Base-by-base conservation (phyloP, 306 rosid genomes). In the Gynostemma pentaphyllum region DNA sequence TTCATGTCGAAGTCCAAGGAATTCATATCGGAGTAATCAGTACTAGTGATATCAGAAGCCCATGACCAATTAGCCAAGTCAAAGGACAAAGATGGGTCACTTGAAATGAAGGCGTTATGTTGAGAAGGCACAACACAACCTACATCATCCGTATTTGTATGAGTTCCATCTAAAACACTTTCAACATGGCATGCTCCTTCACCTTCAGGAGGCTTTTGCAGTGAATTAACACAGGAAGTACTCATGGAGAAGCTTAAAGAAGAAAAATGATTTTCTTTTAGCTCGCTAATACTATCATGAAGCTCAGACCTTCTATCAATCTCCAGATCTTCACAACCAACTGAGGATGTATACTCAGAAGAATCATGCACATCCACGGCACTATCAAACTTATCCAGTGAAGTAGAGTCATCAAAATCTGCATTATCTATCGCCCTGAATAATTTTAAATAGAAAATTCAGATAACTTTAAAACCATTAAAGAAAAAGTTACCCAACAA, bases 261-360 rank as follows among this genome's bases (percentile, higher is more conserved):
- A 70, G 90, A 81, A 42, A 86, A 68, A 70, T 79, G 82, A 24
- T 67, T 65, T 67, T 72, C 72, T 36, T 80, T 80, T 40, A 73
- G 71, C 70, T 66, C 77, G 48, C 41, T 47, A 55, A 39, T 56
- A 62, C 67, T 72, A 81, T 62, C 68, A 22, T 83, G 72, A 82
- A 78, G 76, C 42, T 57, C 72, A 32, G 50, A 63, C 72, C 45
- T 72, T 73, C 68, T 74, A 68, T 88, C 78, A 22, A 72, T 71
- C 69, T 78, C 83, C 57, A 69, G 77, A 68, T 81, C 95, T 73
- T 79, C 95, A 57, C 76, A 65, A 66, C 81, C 72, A 71, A 57
- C 51, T 60, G 78, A 74, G 68, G 78, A 79, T 49, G 82, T 81
- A 76, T 76, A 80, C 63, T 81, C 95, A 65, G 94, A 82, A 55